phyloP scores from a whole-genome alignment of 495 filamentous ascomycete species.

The Xylaria acuta region DNA sequence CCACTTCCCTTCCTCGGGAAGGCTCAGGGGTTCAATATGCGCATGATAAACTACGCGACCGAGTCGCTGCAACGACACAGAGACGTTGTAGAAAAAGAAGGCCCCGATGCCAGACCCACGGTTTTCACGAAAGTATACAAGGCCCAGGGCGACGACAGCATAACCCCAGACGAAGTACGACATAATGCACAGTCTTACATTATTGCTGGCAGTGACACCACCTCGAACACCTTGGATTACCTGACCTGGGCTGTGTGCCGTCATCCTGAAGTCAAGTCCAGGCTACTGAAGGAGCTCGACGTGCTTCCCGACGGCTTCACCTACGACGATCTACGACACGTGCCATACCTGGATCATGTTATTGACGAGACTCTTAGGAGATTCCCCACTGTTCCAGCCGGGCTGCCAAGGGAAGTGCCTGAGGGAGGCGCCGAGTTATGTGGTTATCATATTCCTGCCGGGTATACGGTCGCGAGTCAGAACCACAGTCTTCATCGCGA shows the following conservation, averaged over 20 bases:
- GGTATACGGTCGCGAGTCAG: constrained; percentile 37
- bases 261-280: constrained; percentile 41
- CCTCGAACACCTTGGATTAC: constrained; percentile 52
- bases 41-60: constrained; percentile 39
- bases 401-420: constrained; percentile 43
- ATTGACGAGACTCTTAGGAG: constrained; percentile 64
- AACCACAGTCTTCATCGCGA: constrained; percentile 42
- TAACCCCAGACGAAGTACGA: constrained; percentile 48
- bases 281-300: constrained; percentile 52
- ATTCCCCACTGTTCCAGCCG: constrained; percentile 54
- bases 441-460: constrained; percentile 35
- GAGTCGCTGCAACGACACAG: constrained; percentile 49
- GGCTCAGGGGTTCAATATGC: not conserved
- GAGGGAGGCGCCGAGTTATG: constrained; percentile 35
- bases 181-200: constrained; percentile 54
- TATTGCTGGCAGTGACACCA: constrained; percentile 59
- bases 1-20: constrained; percentile 18
- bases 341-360: constrained; percentile 59
- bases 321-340: constrained; percentile 42
- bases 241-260: constrained; percentile 47
- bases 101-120: constrained; percentile 45
- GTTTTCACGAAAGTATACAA: constrained; percentile 57
- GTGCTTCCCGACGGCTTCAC: constrained; percentile 46
- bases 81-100: constrained; percentile 45
- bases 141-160: constrained; percentile 42